A percentile compares a stretch with the other conserved stretches of the same genome.
These are phyloP conservation scores for Tinospora cordifolia DNA, from an alignment of 164 flowering plant species.

Conservation along the genomic window DNA sequence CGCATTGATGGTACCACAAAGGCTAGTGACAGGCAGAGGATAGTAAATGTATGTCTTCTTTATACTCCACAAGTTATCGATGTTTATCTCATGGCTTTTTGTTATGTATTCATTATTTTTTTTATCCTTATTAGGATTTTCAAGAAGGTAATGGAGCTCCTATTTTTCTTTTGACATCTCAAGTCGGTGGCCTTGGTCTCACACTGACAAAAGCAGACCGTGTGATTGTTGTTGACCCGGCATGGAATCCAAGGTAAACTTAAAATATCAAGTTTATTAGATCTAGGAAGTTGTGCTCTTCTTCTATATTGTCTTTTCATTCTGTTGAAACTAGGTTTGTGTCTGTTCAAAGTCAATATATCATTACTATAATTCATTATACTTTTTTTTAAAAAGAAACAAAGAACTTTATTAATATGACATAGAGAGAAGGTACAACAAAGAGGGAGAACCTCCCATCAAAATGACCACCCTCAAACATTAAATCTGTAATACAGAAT, in stretches of 20 bases:
- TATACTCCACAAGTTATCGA: not conserved
- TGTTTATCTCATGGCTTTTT: not conserved
- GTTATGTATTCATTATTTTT: not conserved
- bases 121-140: slow-evolving; percentile 53
- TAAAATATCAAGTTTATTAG: not conserved
- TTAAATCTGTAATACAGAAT: too few relatives aligned
- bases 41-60: slow-evolving; percentile 58
- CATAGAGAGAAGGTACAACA: too few relatives aligned
- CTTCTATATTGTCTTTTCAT: not conserved
- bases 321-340: not conserved
- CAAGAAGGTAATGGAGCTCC: slow-evolving; percentile 84
- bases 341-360: not conserved
- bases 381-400: too few relatives aligned
- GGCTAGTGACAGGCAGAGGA: slow-evolving; percentile 61
- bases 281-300: not conserved
- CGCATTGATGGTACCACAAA: slow-evolving; percentile 98
- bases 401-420: too few relatives aligned
- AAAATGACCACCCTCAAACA: too few relatives aligned
- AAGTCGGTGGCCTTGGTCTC: slow-evolving; percentile 98
- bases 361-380: too few relatives aligned
- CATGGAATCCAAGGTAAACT: slow-evolving; percentile 98
- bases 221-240: slow-evolving; percentile 99
- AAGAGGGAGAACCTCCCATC: too few relatives aligned
- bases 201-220: slow-evolving; percentile 97
- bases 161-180: slow-evolving; percentile 90